Base-by-base conservation (phyloP, 208 protist genomes). In the Wallacemonas sp. region DNA sequence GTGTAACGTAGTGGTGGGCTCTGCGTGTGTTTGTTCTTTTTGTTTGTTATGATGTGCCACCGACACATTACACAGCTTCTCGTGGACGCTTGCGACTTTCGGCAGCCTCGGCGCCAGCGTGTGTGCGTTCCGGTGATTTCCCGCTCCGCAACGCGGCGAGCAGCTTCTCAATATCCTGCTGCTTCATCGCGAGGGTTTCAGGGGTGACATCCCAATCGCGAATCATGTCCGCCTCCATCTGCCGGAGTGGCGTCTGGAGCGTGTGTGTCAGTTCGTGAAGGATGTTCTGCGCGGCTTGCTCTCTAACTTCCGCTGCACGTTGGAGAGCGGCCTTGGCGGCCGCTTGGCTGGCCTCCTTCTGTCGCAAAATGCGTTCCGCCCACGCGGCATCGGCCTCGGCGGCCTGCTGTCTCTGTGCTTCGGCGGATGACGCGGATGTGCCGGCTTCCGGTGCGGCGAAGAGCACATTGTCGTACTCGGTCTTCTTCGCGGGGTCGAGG, bases 181-280 rank as follows among this genome's bases (percentile, higher is more conserved):
- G 61, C 59, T 92, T 94, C 72, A 87, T 79, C n/a, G 22, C 44
- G 38, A 94, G 64, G 44, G 88, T 61, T 1, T 88, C 85, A 53
- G 71, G 78, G 34, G 89, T 79, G 19, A 94, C 78, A 48, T 92
- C 81, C 83, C 85, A 92, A 34, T 91, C 85, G 13, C 76, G 70
- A 27, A 94, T 71, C 22, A 94, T 42, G 54, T 76, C 78, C 22
- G 57, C 57, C 70, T 92, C 83, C 80, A 92, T 85, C 61, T 76
- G 68, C 24, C 75, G 70, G 48, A 90, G 84, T 10, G 88, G 83
- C 13, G 85, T 89, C 57, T 81, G 46, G 44, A 90, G 45, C 0
- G 71, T 52, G 41, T 78, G 61, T 42, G 83, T 91, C 33, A 92
- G 71, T 71, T 92, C 89, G 3, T 77, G 27, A 30, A 81, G 37